Conservation (phyloP, 192 early-diverging fungal genomes). For the Backusella australiensis region DNA sequence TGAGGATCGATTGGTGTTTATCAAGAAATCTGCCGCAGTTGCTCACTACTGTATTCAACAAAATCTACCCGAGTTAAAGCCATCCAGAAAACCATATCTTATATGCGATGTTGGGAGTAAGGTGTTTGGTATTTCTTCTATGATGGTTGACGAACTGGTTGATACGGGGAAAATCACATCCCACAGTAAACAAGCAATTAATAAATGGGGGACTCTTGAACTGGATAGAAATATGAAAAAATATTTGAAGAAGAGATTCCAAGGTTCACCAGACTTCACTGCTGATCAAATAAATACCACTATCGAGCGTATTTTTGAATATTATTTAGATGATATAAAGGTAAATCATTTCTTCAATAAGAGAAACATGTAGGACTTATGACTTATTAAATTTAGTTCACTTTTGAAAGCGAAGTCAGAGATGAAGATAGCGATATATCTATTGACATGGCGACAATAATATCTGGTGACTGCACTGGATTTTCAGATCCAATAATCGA, state of each 20-base stretch:
- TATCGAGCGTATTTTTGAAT: background rate
- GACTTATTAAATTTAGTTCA: background rate
- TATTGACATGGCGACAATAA: background rate
- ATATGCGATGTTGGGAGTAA: slow-evolving; percentile 1
- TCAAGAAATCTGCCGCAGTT: background rate
- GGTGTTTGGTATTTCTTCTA: background rate
- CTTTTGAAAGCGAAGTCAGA: background rate
- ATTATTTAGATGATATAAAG: slow-evolving; percentile 1
- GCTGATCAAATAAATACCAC: background rate
- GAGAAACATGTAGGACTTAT: background rate
- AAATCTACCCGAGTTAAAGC: background rate
- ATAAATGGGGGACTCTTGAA: background rate
- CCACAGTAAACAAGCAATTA: background rate
- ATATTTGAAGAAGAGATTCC: background rate
- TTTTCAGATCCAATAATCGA: background rate
- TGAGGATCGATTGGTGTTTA: background rate
- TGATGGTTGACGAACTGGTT: background rate
- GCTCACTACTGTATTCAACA: background rate
- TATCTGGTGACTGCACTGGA: background rate
- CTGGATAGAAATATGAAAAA: background rate
- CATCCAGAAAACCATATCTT: background rate
- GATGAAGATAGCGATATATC: background rate
- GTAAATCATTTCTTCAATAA: background rate
- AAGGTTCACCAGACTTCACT: background rate
- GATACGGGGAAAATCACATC: background rate